Evolutionary conservation across 495 filamentous ascomycete species (phyloP), one percentile per base, ranked within the genome.

Genomic region (Talaromyces wortmannii): DNA sequence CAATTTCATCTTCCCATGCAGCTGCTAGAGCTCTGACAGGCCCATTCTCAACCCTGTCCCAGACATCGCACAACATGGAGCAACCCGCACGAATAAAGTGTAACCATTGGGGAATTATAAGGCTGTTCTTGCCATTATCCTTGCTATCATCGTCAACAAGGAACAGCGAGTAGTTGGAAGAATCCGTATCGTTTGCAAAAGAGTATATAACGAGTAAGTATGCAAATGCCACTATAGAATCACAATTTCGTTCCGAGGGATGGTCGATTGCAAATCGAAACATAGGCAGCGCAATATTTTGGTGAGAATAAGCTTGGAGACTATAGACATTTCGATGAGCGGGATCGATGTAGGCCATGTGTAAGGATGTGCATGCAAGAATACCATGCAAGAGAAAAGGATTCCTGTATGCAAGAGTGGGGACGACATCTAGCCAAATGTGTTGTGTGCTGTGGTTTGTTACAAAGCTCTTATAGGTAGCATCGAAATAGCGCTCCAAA

Each of bases 341-440:
- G 0, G 55, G 61, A 16, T 64, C 31, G 8, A 64, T 23, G 30
- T 61, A 61, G 11, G 65, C 64, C 15, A 68, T 50, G 43, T 74
- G 70, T 17, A 67, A 45, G 2, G 67, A 60, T 3, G 71, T 48
- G 32, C 66, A 67, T 8, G 73, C 66, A 16, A 76, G 55, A 13
- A 76, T 61, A 3, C 68, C 70, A 29, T 72, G 63, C 13, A 70
- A 45, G 0, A 76, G 50, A 42, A 72, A 76, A 11, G 49, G 33
- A 40, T 56, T 50, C 12, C 58, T 48, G 8, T 49, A 55, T 4
- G 67, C 64, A 13, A 68, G 53, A 6, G 57, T 50, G 1, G 64
- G 59, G 4, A 71, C 56, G 2, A 63, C 58, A 5, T 57, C 42
- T 42, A 59, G 52, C 61, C 57, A 72, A 31, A 57, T 52, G 17